phyloP scores from a whole-genome alignment of 2,329 filamentous ascomycete species.

The Penicillium sp. region DNA sequence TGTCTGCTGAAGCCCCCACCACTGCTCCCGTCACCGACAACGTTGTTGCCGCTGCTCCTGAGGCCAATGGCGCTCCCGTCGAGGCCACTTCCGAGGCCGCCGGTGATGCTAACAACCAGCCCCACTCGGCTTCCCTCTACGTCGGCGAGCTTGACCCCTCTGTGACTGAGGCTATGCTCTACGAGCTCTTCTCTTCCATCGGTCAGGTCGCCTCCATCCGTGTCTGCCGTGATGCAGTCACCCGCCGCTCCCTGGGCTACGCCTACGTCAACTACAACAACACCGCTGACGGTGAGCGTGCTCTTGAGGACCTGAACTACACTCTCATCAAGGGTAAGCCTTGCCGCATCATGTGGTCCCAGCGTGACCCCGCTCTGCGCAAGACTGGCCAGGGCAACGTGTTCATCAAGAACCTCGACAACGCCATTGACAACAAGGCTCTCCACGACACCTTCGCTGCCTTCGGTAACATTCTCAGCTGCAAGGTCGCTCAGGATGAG shows the following conservation, averaged over 20 bases:
- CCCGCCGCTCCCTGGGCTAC: conserved; percentile 96
- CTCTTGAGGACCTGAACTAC: conserved; percentile 99
- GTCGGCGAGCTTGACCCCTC: conserved; percentile 97
- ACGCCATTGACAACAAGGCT: conserved; percentile 99
- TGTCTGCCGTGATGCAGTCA: conserved; percentile 98
- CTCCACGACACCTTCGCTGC: conserved; percentile 98
- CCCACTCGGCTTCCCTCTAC: conserved; percentile 96
- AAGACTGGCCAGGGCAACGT: conserved; percentile 99
- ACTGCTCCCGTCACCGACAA: conserved; percentile 66
- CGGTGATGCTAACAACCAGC: conserved; percentile 66
- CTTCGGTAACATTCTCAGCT: conserved; percentile 98
- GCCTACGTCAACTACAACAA: conserved; percentile 99
- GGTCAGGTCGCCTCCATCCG: conserved; percentile 98
- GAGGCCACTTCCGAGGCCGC: conserved; percentile 56
- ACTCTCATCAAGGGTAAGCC: conserved; percentile 98
- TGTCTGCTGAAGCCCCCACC: conserved; percentile 77
- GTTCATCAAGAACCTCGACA: conserved; percentile 99
- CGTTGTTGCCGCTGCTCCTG: conserved; percentile 61
- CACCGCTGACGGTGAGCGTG: conserved; percentile 92
- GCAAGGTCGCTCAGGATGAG: conserved; percentile 99
- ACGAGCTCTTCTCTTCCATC: conserved; percentile 99
- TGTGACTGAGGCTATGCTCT: conserved; percentile 99
- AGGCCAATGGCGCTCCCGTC: conserved; percentile 57
- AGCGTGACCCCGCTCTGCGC: conserved; percentile 96
- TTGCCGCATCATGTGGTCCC: conserved; percentile 99